Base-by-base conservation (phyloP, 352 stramenopile genomes). In the Blastocystis hominis region DNA sequence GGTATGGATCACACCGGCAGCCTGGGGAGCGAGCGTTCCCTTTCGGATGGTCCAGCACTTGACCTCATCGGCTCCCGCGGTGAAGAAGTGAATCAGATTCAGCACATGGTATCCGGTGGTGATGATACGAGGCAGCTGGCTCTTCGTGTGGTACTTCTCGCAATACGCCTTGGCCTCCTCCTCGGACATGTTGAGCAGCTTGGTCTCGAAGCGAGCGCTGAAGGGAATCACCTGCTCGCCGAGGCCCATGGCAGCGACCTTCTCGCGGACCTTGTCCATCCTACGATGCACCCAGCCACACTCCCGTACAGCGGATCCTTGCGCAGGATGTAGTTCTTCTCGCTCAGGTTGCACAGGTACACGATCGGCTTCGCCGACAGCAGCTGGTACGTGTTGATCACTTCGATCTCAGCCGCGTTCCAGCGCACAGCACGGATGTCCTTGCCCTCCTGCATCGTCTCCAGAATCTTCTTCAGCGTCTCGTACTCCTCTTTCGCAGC, bases 1-100 rank as follows among this genome's bases (percentile, higher is more conserved):
- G 54, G 94, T 95, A 92, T 99, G 97, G 92, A 99, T 99, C 9
- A 98, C 95, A 90, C 96, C 96, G 55, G 97, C 97, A 70, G 96
- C 96, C 90, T 99, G 95, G 9, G 96, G 96, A 91, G 96, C 96
- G 88, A 96, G 75, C 72, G 93, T 95, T 61, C 96, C 96, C 91
- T 97, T 96, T 40, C 75, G 80, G 81, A 99, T 98, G 17, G 96
- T 99, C 97, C 97, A 99, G 59, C 95, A 95, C 75, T 96, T 92
- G 44, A 99, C 96, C 92, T 99, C 97, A 86, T 98, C 97, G 88
- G 96, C 94, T 68, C 97, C 97, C 40, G 94, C 94, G 36, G 97
- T 99, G 92, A 99, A 99, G 91, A 98, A 99, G 89, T 98, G 95
- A 89, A 98, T 96, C 62, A 99, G 91, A 53, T 97, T 95, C 15